Base-by-base conservation (phyloP, 176 grass and related monocot species). In the Eragrostis curvula region DNA sequence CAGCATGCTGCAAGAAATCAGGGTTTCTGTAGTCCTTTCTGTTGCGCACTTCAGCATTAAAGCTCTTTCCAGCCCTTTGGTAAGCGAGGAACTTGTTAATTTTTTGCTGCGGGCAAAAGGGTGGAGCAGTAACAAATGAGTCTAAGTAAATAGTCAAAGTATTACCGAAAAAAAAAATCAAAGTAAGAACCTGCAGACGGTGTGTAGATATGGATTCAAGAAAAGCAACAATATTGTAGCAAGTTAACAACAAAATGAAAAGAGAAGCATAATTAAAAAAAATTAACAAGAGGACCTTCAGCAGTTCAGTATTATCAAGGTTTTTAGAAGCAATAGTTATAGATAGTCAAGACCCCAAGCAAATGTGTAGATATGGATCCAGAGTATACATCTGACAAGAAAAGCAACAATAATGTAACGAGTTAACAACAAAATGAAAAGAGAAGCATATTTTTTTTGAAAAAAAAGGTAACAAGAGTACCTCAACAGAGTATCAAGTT, bases 11-110 rank as follows among this genome's bases (percentile, higher is more conserved):
- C 89, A 99, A 83, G 69, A 99, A 99, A 66, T 99, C 91, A 42
- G 93, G 96, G 88, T 99, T 99, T 79, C 80, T 78, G 77, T 99
- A 99, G 41, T 96, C 93, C 87, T 96, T 99, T 83, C 85, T 99
- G 56, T 96, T 96, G 73, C 96, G 88, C 50, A 99, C 87, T 90
- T 99, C 96, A 86, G 77, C 87, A 80, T 99, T 99, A 77, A 99
- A 99, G 86, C 93, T 96, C 85, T 95, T 99, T 61, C 91, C 96
- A 56, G 83, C 56, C 72, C 77, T 94, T 86, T 85, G 88, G 60
- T 90, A 99, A 6, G 46, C 75, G 74, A 94, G 85, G 85, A 99
- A 99, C 66, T 69, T 99, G 60, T 87, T 96, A 30, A 99, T 90
- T 66, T 85, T 93, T 87, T 96, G 85, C 96, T 96, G 89, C 71